Percentiles rank a stretch among this genome's conserved stretches.
phyloP scores from a whole-genome alignment of 2,329 filamentous ascomycete genomes.

The Paraphoma chrysanthemicola region DNA sequence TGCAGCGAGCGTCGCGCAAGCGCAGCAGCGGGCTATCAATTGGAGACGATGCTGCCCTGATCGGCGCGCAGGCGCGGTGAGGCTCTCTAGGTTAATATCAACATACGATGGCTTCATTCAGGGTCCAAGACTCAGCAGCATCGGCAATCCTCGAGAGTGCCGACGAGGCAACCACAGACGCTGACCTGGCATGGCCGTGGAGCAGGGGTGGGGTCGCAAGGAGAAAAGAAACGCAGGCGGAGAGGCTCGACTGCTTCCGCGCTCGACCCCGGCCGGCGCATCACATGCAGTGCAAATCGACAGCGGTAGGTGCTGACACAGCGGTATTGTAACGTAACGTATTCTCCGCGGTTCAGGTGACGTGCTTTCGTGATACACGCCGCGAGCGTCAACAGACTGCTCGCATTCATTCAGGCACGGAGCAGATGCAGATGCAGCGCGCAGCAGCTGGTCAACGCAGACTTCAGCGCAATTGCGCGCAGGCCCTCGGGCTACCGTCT shows the following conservation, averaged over 20 bases:
- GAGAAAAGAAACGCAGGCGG: slow-evolving; percentile 25
- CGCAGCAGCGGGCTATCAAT: slow-evolving; percentile 2
- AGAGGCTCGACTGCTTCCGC: slow-evolving; percentile 20
- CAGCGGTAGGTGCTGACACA: slow-evolving; percentile 34
- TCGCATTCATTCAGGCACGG: slow-evolving; percentile 3
- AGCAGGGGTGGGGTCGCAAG: slow-evolving; percentile 20
- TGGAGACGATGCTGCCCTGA: slow-evolving; percentile 9
- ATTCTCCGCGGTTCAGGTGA: slow-evolving; percentile 25
- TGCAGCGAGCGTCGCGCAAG: slow-evolving; percentile 6
- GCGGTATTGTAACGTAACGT: slow-evolving; percentile 31
- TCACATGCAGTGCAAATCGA: slow-evolving; percentile 23
- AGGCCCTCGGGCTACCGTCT: no score
- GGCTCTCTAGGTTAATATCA: slow-evolving; percentile 15
- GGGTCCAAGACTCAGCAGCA: slow-evolving; percentile 14
- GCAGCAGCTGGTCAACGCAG: not conserved
- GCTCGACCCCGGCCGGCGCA: slow-evolving; percentile 1
- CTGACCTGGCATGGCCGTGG: not conserved
- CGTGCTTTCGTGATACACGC: slow-evolving; percentile 17
- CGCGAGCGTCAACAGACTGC: slow-evolving; percentile 8
- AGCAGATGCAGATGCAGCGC: not conserved
- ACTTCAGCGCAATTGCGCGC: no score
- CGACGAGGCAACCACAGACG: slow-evolving; percentile 27
- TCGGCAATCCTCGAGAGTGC: slow-evolving; percentile 25
- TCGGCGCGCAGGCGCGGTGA: slow-evolving; percentile 11
- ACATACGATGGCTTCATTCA: slow-evolving; percentile 14